A percentile compares a stretch with the other conserved stretches of the same genome.
These are phyloP conservation scores for Euphorbia celastroides DNA, from an alignment of 441 rosid species.

Conservation along the genomic window DNA sequence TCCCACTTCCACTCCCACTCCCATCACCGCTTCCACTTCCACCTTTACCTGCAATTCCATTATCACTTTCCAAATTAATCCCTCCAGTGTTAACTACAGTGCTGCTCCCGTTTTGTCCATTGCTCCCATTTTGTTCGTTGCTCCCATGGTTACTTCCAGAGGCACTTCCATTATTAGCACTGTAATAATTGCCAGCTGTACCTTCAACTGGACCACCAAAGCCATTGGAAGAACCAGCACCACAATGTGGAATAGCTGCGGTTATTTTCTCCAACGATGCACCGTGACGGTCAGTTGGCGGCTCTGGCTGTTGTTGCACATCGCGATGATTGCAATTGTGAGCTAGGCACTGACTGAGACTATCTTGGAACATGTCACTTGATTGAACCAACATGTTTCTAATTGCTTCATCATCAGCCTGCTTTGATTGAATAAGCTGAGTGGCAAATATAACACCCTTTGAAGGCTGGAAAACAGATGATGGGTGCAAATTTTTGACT, in stretches of 20 bases:
- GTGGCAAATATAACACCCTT: constrained; percentile 23
- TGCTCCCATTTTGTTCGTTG: constrained; percentile 43
- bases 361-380: constrained; percentile 25
- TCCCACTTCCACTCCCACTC: constrained; percentile 30
- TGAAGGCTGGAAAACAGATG: constrained; percentile 30
- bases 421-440: constrained; percentile 24
- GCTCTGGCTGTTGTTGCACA: constrained; percentile 23
- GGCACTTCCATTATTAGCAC: constrained; percentile 49
- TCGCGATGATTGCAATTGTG: constrained; percentile 22
- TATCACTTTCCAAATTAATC: constrained; percentile 35
- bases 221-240: constrained; percentile 40
- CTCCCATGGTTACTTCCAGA: constrained; percentile 64
- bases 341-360: constrained; percentile 26
- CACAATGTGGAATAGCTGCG: constrained; percentile 43
- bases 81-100: constrained; percentile 36
- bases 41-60: constrained; percentile 33
- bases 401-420: constrained; percentile 25
- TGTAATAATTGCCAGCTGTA: constrained; percentile 38
- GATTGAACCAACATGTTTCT: constrained; percentile 20
- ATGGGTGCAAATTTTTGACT: constrained; percentile 29
- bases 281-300: constrained; percentile 31
- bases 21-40: constrained; percentile 38
- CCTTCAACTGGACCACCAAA: constrained; percentile 38
- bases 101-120: constrained; percentile 40
- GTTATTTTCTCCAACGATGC: constrained; percentile 32